Percentiles rank a stretch among this genome's conserved stretches.
phyloP scores from a whole-genome alignment of 345 rosid genomes.

The Sonneratia caseolaris region DNA sequence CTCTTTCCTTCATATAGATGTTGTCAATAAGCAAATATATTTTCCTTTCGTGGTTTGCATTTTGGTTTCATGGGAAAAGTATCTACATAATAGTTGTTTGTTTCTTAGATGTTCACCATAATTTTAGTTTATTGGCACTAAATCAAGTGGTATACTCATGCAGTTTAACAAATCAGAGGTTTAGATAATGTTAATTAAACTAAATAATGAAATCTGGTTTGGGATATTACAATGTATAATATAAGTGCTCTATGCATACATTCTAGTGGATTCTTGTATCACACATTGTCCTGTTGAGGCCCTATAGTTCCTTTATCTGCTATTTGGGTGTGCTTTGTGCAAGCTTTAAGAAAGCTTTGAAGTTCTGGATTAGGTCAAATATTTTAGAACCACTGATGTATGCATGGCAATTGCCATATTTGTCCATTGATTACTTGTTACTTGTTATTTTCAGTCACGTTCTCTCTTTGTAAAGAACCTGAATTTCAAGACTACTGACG shows the following conservation, averaged over 20 bases:
- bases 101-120: neutral
- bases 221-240: neutral
- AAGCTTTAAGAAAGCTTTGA: neutral
- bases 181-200: neutral
- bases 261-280: neutral
- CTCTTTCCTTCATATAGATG: neutral
- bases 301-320: neutral
- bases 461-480: constrained; percentile 80
- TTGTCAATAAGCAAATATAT: neutral
- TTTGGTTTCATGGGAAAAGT: neutral
- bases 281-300: neutral
- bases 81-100: neutral
- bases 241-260: neutral
- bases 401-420: neutral
- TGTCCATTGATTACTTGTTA: constrained; percentile 8
- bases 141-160: neutral
- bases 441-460: constrained; percentile 52
- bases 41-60: neutral
- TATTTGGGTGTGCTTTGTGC: neutral
- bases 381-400: neutral
- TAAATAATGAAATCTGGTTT: neutral
- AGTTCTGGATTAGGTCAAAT: neutral
- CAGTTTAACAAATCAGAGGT: neutral
- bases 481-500: constrained; percentile 87
- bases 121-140: neutral